Evolutionary conservation across 169 alveolate genomes (phyloP).

Genomic region (Theileria sp.): DNA sequence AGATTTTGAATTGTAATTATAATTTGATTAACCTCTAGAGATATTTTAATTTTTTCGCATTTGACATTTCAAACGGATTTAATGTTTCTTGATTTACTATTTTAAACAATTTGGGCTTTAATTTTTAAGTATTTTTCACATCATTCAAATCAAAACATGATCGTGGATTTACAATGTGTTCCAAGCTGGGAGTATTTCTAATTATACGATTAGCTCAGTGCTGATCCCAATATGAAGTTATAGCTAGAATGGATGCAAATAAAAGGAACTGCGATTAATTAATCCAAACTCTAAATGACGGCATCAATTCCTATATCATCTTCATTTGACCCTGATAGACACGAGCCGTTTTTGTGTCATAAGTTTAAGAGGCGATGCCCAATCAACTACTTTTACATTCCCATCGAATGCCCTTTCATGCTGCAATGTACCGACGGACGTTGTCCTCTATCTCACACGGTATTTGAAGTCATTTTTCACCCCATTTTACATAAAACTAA

Average conservation of each 20-base stretch:
- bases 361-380: constrained; percentile 79
- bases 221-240: background rate
- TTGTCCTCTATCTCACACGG: constrained; percentile 82
- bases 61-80: background rate
- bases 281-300: constrained; percentile 5
- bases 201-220: background rate
- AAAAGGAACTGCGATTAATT: background rate
- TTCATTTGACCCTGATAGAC: constrained; percentile 57
- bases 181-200: background rate
- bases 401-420: constrained; percentile 81
- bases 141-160: background rate
- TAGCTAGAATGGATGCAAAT: background rate
- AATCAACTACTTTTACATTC: constrained; percentile 75
- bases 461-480: constrained; percentile 80
- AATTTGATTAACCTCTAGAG: background rate
- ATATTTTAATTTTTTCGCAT: background rate
- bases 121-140: too few relatives aligned
- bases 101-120: too few relatives aligned
- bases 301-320: constrained; percentile 66
- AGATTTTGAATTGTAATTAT: too few relatives aligned
- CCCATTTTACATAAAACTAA: constrained; percentile 83
- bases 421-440: constrained; percentile 74
- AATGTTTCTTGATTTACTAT: background rate
- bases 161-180: too few relatives aligned
- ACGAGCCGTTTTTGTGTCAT: constrained; percentile 63